These are phyloP conservation scores for Castanospermum australe DNA, from an alignment of 306 rosid species.

Conservation along the genomic window DNA sequence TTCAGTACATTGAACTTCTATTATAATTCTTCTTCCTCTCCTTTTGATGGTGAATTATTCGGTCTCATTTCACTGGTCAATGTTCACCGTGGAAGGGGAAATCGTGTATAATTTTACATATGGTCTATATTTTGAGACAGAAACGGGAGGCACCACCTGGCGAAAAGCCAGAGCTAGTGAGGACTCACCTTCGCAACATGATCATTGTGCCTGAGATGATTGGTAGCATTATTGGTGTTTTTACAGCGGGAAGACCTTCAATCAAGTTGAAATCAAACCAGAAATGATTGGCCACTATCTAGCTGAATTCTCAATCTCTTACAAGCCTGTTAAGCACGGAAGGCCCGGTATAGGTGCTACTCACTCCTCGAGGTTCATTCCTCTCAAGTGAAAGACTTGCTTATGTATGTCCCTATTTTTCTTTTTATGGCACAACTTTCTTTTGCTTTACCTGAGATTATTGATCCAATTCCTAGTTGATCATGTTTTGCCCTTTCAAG, in stretches of 20 bases:
- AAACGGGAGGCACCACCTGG: constrained; percentile 40
- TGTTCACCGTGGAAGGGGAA: no score
- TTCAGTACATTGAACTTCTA: neutral
- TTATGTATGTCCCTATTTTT: neutral
- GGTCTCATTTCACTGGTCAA: no score
- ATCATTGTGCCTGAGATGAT: constrained; percentile 40
- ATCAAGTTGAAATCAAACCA: constrained; percentile 43
- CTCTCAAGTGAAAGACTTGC: constrained; percentile 41
- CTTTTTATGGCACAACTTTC: neutral
- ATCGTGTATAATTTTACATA: neutral
- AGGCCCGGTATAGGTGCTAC: constrained; percentile 50
- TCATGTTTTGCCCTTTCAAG: neutral
- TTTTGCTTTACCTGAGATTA: neutral
- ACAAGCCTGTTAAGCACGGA: constrained; percentile 41
- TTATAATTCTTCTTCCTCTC: neutral
- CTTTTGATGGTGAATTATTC: neutral
- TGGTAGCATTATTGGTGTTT: constrained; percentile 27
- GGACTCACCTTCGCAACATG: constrained; percentile 41
- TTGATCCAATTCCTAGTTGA: neutral
- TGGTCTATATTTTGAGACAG: constrained; percentile 17
- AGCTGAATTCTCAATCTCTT: constrained; percentile 40
- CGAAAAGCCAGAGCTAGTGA: constrained; percentile 40
- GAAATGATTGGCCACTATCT: constrained; percentile 44
- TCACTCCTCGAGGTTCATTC: constrained; percentile 42
- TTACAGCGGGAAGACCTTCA: constrained; percentile 39